These are phyloP conservation scores for Protomyces arabidopsidicola DNA, from an alignment of 1,139 yeast genomes.

Conservation along the genomic window DNA sequence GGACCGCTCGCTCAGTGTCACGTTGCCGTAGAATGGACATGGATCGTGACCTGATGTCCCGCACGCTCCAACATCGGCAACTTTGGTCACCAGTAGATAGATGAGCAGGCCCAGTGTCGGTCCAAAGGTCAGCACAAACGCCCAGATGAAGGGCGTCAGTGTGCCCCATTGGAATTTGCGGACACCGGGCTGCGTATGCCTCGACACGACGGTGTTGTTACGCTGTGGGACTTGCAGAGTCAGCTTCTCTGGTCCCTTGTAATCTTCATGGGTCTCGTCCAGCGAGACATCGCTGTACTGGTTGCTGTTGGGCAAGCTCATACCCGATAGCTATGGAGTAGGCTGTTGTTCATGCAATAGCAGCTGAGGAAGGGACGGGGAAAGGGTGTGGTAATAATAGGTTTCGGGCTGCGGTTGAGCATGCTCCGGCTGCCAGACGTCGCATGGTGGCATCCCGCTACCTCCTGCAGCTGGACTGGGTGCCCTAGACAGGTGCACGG, in stretches of 20 bases:
- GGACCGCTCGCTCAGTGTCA: not conserved
- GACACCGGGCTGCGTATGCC: not conserved
- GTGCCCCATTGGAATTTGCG: constrained; percentile 2
- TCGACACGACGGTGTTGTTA: not conserved
- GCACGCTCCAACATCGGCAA: not conserved
- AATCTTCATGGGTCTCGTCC: not conserved
- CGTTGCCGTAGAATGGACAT: not conserved
- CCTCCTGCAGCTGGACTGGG: too few relatives aligned
- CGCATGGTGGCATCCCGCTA: too few relatives aligned
- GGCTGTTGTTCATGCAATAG: too few relatives aligned
- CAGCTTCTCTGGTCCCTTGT: not conserved
- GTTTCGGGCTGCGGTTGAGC: too few relatives aligned
- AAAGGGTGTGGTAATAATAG: not conserved
- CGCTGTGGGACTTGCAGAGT: not conserved
- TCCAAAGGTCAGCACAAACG: not conserved
- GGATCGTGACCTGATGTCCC: not conserved
- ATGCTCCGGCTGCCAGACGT: too few relatives aligned
- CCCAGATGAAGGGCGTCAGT: not conserved
- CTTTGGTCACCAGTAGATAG: not conserved
- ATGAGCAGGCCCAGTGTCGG: constrained; percentile 2
- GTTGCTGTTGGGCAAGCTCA: not conserved
- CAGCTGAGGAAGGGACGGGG: not conserved
- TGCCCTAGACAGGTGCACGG: too few relatives aligned
- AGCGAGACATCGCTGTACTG: not conserved
- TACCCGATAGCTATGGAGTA: not conserved